These are phyloP conservation scores for Moniliella sp. DNA, from an alignment of 1,284 basidiomycete species.

Conservation along the genomic window DNA sequence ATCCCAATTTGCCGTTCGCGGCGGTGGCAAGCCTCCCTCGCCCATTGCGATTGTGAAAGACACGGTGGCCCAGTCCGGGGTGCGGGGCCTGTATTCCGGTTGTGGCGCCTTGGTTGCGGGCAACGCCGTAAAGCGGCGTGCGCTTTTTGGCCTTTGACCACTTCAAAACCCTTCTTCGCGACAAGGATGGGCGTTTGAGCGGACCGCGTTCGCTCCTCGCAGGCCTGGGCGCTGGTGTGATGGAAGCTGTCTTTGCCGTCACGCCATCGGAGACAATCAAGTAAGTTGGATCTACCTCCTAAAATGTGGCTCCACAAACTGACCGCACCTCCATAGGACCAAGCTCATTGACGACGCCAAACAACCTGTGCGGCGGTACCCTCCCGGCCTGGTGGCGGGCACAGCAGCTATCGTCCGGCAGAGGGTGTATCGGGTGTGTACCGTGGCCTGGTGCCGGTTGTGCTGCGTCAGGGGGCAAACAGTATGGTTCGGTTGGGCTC, in stretches of 20 bases:
- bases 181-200: constrained; percentile 33
- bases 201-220: constrained; percentile 36
- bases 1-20: constrained; percentile 37
- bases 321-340: constrained; percentile 37
- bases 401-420: constrained; percentile 57
- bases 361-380: constrained; percentile 56
- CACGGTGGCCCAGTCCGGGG: constrained; percentile 30
- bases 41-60: constrained; percentile 29
- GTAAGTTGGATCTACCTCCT: constrained; percentile 23
- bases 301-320: background rate
- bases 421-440: constrained; percentile 65
- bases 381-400: constrained; percentile 63
- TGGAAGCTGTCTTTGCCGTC: constrained; percentile 78
- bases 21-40: constrained; percentile 26
- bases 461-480: constrained; percentile 92
- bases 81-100: constrained; percentile 32
- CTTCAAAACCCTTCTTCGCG: constrained; percentile 65
- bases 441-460: constrained; percentile 76
- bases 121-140: constrained; percentile 22
- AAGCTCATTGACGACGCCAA: constrained; percentile 90
- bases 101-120: constrained; percentile 25
- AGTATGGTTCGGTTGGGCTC: constrained; percentile 91
- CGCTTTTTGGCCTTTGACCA: constrained; percentile 66
- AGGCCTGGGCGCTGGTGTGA: constrained; percentile 80
- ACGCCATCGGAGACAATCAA: constrained; percentile 97